Percentiles rank a stretch among this genome's conserved stretches.
Evolutionary conservation across 768 basidiomycete genomes (phyloP).

Genomic region (Tephrocybe rancida): DNA sequence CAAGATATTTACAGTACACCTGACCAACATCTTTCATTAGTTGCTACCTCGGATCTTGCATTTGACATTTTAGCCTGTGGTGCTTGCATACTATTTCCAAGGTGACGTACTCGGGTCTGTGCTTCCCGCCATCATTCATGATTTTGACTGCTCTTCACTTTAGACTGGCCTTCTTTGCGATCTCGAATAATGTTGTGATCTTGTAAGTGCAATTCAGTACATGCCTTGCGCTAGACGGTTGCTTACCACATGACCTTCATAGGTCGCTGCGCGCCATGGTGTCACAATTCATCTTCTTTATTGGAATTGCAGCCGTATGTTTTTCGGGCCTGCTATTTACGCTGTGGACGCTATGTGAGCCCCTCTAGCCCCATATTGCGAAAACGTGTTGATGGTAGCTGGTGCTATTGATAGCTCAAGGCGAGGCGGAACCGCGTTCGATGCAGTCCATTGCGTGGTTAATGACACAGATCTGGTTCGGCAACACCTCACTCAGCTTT

Average conservation of each 20-base stretch:
- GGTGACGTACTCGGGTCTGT: slow-evolving; percentile 38
- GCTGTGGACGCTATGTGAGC: slow-evolving; percentile 46
- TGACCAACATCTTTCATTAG: slow-evolving; percentile 26
- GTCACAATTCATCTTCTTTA: slow-evolving; percentile 77
- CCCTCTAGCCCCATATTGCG: neutral
- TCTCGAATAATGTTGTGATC: slow-evolving; percentile 78
- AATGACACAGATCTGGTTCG: slow-evolving; percentile 88
- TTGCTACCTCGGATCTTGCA: slow-evolving; percentile 57
- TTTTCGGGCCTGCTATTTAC: slow-evolving; percentile 75
- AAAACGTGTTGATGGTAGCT: neutral
- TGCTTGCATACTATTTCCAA: slow-evolving; percentile 84
- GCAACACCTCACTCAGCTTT: slow-evolving; percentile 69
- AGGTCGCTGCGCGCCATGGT: slow-evolving; percentile 86
- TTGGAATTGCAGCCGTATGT: slow-evolving; percentile 73
- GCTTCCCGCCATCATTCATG: neutral
- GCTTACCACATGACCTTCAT: slow-evolving; percentile 4
- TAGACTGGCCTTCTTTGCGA: slow-evolving; percentile 78
- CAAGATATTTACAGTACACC: neutral
- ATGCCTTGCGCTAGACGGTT: neutral
- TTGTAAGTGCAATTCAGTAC: slow-evolving; percentile 48
- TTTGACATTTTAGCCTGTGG: slow-evolving; percentile 87
- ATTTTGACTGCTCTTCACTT: neutral
- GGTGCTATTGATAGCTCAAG: slow-evolving; percentile 22
- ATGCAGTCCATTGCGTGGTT: slow-evolving; percentile 73
- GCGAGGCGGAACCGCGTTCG: slow-evolving; percentile 28